Evolutionary conservation across 1,139 yeast genomes (phyloP).

Genomic region (Chernovozyma sophiae-reginae): DNA sequence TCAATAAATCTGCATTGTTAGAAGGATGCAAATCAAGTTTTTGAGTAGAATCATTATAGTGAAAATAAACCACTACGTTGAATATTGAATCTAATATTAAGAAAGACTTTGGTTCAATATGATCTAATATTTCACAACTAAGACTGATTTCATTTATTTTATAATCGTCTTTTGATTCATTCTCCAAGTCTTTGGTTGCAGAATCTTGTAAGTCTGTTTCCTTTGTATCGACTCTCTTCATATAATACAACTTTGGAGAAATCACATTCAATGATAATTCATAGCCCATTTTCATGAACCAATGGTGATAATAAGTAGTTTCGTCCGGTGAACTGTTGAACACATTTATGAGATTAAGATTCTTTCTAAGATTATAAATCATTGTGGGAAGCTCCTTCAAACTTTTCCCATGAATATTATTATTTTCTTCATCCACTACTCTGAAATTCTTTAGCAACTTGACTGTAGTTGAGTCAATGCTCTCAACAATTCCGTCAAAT

Average conservation of each 20-base stretch:
- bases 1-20: conserved; percentile 21
- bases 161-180: neutral
- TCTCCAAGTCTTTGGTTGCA: too few relatives aligned
- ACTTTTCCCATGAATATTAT: conserved; percentile 22
- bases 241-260: conserved; percentile 24
- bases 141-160: conserved; percentile 13
- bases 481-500: conserved; percentile 23
- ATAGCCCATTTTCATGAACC: conserved; percentile 21
- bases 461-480: conserved; percentile 25
- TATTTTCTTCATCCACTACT: conserved; percentile 19
- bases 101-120: conserved; percentile 12
- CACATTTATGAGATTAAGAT: conserved; percentile 30
- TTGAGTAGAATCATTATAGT: conserved; percentile 10
- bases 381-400: conserved; percentile 18
- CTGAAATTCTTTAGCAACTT: conserved; percentile 32
- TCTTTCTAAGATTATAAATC: conserved; percentile 29
- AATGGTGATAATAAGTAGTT: conserved; percentile 35
- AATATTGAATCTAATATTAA: conserved; percentile 31
- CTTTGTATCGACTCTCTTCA: too few relatives aligned
- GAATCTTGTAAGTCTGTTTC: too few relatives aligned
- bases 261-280: conserved; percentile 20
- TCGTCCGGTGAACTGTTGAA: conserved; percentile 46
- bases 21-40: conserved; percentile 31
- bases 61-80: conserved; percentile 22
- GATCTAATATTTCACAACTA: conserved; percentile 16